Conservation (phyloP, 352 stramenopile genomes). For the Globisporangium solare region DNA sequence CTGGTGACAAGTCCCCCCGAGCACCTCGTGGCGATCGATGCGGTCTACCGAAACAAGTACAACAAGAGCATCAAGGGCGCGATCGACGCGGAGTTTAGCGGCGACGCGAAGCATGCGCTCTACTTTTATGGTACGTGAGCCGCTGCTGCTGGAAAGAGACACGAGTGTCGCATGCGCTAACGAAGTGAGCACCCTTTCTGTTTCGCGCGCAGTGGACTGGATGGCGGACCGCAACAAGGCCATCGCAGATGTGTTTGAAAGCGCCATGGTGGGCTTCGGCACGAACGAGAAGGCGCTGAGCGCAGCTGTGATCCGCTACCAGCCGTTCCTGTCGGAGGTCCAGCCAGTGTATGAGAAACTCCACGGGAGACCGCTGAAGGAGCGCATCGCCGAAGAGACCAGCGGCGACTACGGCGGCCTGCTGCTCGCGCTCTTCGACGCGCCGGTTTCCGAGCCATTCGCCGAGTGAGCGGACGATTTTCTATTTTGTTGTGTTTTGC, state of each 20-base stretch:
- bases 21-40: slow-evolving; percentile 56
- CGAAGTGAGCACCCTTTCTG: slow-evolving; percentile 10
- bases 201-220: slow-evolving; percentile 28
- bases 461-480: slow-evolving; percentile 1
- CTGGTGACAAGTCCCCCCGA: slow-evolving; percentile 52
- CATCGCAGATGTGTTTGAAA: slow-evolving; percentile 57
- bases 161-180: background rate
- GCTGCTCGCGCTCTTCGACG: slow-evolving; percentile 50
- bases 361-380: slow-evolving; percentile 54
- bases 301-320: slow-evolving; percentile 64
- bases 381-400: slow-evolving; percentile 50
- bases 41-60: slow-evolving; percentile 57
- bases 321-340: slow-evolving; percentile 51
- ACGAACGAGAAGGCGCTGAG: slow-evolving; percentile 66
- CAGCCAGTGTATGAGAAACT: slow-evolving; percentile 46
- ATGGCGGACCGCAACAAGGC: slow-evolving; percentile 53
- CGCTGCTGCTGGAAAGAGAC: background rate
- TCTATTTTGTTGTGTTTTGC: too few species aligned
- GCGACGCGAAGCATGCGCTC: slow-evolving; percentile 42
- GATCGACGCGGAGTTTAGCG: slow-evolving; percentile 68
- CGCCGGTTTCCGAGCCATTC: slow-evolving; percentile 16
- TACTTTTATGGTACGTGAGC: slow-evolving; percentile 39
- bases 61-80: slow-evolving; percentile 45
- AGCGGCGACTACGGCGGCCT: slow-evolving; percentile 60
- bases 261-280: slow-evolving; percentile 61